These are phyloP conservation scores for Thraustochytrium sp. DNA, from an alignment of 352 stramenopile genomes.

Conservation along the genomic window DNA sequence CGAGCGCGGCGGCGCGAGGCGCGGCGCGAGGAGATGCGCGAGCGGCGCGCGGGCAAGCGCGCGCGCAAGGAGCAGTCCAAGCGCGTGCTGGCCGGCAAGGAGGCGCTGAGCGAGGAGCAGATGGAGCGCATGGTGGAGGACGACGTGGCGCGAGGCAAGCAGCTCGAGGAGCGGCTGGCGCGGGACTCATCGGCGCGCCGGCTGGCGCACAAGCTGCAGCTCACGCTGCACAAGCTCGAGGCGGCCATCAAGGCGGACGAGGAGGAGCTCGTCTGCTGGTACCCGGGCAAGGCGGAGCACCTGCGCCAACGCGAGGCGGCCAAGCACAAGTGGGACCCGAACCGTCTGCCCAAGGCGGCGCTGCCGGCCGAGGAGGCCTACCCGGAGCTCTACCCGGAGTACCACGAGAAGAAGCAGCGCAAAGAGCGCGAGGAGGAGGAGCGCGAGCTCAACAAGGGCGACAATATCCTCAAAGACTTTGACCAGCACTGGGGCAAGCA, in stretches of 20 bases:
- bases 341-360: neutral
- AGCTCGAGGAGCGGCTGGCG: neutral
- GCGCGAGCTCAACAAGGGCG: conserved; percentile 24
- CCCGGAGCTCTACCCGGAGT: conserved; percentile 34
- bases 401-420: conserved; percentile 34
- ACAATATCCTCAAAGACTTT: neutral
- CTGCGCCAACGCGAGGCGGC: neutral
- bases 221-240: neutral
- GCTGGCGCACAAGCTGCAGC: neutral
- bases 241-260: conserved; percentile 5
- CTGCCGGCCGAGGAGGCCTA: conserved; percentile 19
- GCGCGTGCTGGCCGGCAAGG: neutral
- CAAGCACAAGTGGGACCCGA: conserved; percentile 7
- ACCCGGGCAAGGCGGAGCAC: conserved; percentile 17
- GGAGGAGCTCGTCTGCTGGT: conserved; percentile 7
- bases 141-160: neutral
- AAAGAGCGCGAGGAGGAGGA: conserved; percentile 38
- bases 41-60: neutral
- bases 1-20: neutral
- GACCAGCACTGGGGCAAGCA: conserved; percentile 25
- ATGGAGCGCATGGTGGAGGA: neutral
- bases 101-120: neutral
- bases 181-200: neutral
- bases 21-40: neutral
- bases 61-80: neutral